Base-by-base conservation (phyloP, 2,329 filamentous ascomycete species). In the Ophiostoma perfectum region DNA sequence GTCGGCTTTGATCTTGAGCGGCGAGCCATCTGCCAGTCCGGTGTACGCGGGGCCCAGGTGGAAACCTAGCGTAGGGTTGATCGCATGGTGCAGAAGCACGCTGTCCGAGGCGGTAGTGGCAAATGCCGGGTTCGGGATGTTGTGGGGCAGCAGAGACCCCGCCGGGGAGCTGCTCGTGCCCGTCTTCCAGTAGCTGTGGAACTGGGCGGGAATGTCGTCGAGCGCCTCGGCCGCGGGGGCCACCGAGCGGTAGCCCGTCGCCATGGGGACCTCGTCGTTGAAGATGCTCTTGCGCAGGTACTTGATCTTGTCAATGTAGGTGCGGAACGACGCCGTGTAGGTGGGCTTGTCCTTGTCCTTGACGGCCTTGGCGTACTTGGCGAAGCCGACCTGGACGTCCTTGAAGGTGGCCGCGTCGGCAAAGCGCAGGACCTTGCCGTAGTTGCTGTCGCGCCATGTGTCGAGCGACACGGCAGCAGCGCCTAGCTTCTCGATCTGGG, bases 61-160 rank as follows among this genome's bases (percentile, higher is more conserved):
- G 69, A 84, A 89, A 1, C 85, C 82, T 5, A 82, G 72, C 0
- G 86, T 70, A 0, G 86, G 86, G 69, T 88, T 78, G 4, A 79
- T 79, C 4, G 77, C 78, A 72, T 83, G 81, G 69, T 84, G 81
- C 41, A 87, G 75, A 2, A 76, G 70, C 1, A 77, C 75, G n/a
- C 74, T 70, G 3, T 74, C 70, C 0, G 77, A 78, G 3, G 81
- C 69, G 0, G 77, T 71, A n/a, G 70, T 72, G 38, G 78, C 76
- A 67, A 83, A 80, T 52, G 81, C 74, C 52, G 86, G 84, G 71
- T 85, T 84, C 70, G 49, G 78, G 11, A 78, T 76, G 36, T 62
- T 41, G 58, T 14, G 12, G 4, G 38, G 58, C 1, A 55, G 49
- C n/a, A 55, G 49, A 7, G 49, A 55, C 7, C 45, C 45, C 11